Evolutionary conservation across 2,329 filamentous ascomycete species (phyloP).

Genomic region (Seiridium cupressi): DNA sequence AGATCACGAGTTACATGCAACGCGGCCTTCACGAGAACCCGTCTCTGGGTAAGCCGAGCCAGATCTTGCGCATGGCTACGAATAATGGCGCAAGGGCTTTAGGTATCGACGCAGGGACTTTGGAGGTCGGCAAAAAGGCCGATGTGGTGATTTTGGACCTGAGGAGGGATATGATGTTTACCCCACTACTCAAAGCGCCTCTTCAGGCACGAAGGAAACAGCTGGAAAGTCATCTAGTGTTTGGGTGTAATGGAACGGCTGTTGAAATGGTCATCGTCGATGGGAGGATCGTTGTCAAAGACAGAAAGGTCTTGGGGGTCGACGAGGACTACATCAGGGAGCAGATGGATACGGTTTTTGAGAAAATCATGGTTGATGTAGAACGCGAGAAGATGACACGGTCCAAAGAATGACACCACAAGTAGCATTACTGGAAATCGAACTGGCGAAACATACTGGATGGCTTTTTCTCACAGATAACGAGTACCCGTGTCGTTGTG

Average conservation of each 20-base stretch:
- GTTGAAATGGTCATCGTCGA: constrained; percentile 22
- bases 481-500: too few species aligned
- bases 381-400: constrained; percentile 6
- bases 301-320: constrained; percentile 19
- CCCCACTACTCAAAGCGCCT: constrained; percentile 13
- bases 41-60: constrained; percentile 12
- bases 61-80: constrained; percentile 22
- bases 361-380: constrained; percentile 13
- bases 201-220: constrained; percentile 13
- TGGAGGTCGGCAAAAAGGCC: constrained; percentile 19
- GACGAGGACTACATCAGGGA: constrained; percentile 18
- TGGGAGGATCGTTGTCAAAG: constrained; percentile 17
- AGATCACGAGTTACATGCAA: constrained; percentile 21
- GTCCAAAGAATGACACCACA: neutral
- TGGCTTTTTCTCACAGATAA: too few species aligned
- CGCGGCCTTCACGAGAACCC: constrained; percentile 16
- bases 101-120: constrained; percentile 17
- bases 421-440: too few species aligned
- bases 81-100: constrained; percentile 19
- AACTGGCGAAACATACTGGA: too few species aligned
- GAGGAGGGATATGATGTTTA: constrained; percentile 25
- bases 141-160: constrained; percentile 22
- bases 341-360: constrained; percentile 17
- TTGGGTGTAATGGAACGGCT: constrained; percentile 22
- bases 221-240: constrained; percentile 19